Base-by-base conservation (phyloP, 2,329 filamentous ascomycete genomes). In the Atkinsonella texensis region DNA sequence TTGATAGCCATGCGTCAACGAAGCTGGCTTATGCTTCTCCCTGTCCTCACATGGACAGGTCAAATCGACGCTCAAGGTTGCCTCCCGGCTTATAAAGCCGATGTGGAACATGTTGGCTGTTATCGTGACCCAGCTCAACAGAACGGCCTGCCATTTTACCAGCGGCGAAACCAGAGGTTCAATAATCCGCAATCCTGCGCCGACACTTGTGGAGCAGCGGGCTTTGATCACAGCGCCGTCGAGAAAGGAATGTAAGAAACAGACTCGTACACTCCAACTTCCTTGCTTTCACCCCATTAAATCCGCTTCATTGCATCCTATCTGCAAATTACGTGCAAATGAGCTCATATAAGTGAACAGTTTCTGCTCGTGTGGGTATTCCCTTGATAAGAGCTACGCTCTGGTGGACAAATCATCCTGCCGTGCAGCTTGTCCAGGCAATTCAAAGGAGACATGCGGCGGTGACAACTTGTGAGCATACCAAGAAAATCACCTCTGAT, bases 181-280 rank as follows among this genome's bases (percentile, higher is more conserved):
- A 42, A 49, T 11, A 18, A 39, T 2, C 55, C 55, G 9, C 50
- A 55, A 32, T 53, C 53, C 28, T 58, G 56, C 35, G 56, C 56
- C 52, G 52, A 56, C 38, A 38, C 53, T 11, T 58, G 56, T 4
- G 56, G 56, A 17, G 46, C 46, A n/a, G 56, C 53, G 12, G 56
- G 56, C 18, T 58, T 53, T 32, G 39, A 35, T 7, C 54, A 50
- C 20, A 46, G 39, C 11, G 56, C 52, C 32, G 52, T 57, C 12
- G 53, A 57, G 31, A 53, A 51, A 31, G 51, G 53, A 23, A 44
- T 51, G 56, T 56, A 42, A 52, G 53, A 5, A 7, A 28, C 1
- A 8, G 28, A 28, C 4, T 23, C 20, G 20, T 23, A 23, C 20
- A 23, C 20, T 23, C n/a, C n/a, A n/a, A n/a, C n/a, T n/a, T n/a